Base-by-base conservation (phyloP, 1,139 yeast species). In the Candida neerlandica region DNA sequence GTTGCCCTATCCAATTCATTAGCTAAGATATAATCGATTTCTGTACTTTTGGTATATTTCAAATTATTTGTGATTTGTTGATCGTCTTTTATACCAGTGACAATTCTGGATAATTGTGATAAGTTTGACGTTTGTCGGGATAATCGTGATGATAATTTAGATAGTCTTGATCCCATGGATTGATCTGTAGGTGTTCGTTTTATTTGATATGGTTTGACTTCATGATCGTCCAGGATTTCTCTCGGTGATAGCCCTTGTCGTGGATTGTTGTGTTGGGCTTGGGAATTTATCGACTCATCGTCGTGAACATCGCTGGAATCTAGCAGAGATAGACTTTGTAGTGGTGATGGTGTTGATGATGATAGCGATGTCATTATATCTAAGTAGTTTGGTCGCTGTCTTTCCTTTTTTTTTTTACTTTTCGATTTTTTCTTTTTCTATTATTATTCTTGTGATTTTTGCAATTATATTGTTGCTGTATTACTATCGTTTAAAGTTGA, bases 1-100 rank as follows among this genome's bases (percentile, higher is more conserved):
- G 23, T 5, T 3, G 18, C 21, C 41, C 58, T 43, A 18, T 63
- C 67, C 16, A 66, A 54, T 51, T 66, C 67, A 27, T 57, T 52
- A 5, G 64, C 56, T 30, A 69, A 46, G 14, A 64, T 51, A 34
- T 52, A 60, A 14, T 66, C 73, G 0, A 69, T 60, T 12, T 57
- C 59, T 5, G 15, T 7, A 18, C 26, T 35, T 35, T 35, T 35
- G 3, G 39, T 35, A 35, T 35, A 35, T 5, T 18, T 35, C 18
- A 18, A 18, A 11, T 19, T 18, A 5, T 15, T n/a, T 4, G n/a
- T 19, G 5, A 35, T 3, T 35, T 35, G 39, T 16, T 35, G 39
- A 12, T 35, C 39, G 19, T 35, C 39, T 35, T 18, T 35, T 18
- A 35, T 35, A 2, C 39, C 39, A 1, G 26, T 16, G 4, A 35